These are phyloP conservation scores for Hibiscus tridactylites DNA, from an alignment of 345 rosid species.

Conservation along the genomic window DNA sequence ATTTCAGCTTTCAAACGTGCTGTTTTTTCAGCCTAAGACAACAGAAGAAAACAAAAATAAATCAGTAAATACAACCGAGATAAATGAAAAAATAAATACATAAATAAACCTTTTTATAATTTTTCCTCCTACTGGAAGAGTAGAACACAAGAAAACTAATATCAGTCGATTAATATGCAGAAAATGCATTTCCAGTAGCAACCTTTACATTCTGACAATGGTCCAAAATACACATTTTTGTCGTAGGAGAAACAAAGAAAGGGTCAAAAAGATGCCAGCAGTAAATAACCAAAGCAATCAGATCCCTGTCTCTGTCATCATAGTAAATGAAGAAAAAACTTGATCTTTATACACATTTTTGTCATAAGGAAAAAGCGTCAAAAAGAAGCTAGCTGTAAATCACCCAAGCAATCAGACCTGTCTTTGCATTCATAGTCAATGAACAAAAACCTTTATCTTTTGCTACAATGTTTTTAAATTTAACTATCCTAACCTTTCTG, in stretches of 20 bases:
- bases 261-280: neutral
- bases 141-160: slow-evolving; percentile 6
- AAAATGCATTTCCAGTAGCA: neutral
- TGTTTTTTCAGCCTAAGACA: slow-evolving; percentile 50
- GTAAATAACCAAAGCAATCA: neutral
- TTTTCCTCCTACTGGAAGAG: neutral
- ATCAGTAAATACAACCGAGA: neutral
- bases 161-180: slow-evolving; percentile 3
- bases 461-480: neutral
- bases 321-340: neutral
- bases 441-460: neutral
- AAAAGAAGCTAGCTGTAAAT: neutral
- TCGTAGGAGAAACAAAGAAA: neutral
- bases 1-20: slow-evolving; percentile 69
- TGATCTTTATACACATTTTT: neutral
- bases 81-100: neutral
- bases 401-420: neutral
- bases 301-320: neutral
- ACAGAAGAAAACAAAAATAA: slow-evolving; percentile 12
- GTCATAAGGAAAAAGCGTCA: neutral
- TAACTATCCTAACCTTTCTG: neutral
- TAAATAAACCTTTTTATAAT: neutral
- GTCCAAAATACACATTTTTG: neutral
- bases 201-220: neutral
- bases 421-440: neutral